Conservation (phyloP, 768 basidiomycete genomes). For the Krasilnikovozyma curviuscula region DNA sequence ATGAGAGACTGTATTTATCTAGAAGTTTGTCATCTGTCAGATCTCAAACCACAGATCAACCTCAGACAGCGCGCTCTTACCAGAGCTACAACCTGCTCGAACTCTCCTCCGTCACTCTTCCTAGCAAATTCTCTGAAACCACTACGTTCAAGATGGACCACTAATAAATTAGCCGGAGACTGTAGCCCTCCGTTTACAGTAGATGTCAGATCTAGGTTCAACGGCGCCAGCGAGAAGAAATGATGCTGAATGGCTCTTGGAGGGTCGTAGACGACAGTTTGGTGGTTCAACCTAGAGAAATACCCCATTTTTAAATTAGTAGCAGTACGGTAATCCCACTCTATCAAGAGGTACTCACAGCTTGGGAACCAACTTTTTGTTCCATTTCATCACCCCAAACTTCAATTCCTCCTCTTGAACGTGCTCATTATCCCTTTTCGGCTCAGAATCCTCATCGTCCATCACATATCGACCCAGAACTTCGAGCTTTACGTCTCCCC, state of each 20-base stretch:
- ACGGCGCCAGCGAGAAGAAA: slow-evolving; percentile 40
- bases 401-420: too few species aligned
- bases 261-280: slow-evolving; percentile 36
- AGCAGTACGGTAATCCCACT: too few species aligned
- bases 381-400: too few species aligned
- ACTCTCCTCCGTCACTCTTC: neutral
- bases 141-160: slow-evolving; percentile 7
- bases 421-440: too few species aligned
- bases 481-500: too few species aligned
- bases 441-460: too few species aligned
- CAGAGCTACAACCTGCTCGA: neutral
- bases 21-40: neutral
- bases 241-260: slow-evolving; percentile 40
- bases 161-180: slow-evolving; percentile 23
- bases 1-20: neutral
- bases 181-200: slow-evolving; percentile 11
- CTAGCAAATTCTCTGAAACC: neutral
- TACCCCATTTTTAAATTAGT: too few species aligned
- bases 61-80: neutral
- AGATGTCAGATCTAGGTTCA: slow-evolving; percentile 22
- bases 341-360: too few species aligned
- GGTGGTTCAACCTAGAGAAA: too few species aligned
- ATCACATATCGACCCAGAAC: too few species aligned
- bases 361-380: too few species aligned
- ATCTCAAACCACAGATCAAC: neutral